Conservation (phyloP, 768 basidiomycete species). For the Steccherinum ochraceum region DNA sequence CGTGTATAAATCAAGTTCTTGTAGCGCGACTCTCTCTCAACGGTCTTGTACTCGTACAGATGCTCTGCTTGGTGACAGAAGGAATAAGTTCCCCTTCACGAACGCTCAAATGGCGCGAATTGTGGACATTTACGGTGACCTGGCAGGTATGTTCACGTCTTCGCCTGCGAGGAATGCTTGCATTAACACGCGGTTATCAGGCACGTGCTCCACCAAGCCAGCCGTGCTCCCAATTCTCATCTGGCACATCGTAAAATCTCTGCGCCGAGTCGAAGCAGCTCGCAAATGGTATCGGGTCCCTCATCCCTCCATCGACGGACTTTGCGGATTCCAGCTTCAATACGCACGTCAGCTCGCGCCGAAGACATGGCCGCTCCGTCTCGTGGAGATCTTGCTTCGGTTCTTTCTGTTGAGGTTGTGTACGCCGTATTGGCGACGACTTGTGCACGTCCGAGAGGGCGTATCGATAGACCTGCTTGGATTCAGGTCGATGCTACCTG, state of each 20-base stretch:
- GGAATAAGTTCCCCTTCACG: background rate
- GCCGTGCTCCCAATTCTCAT: background rate
- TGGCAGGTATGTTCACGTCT: background rate
- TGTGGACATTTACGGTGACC: background rate
- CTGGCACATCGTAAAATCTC: background rate
- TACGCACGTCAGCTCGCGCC: background rate
- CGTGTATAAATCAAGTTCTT: no score
- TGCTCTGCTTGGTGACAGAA: no score
- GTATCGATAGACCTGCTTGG: background rate
- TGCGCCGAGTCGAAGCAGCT: background rate
- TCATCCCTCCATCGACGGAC: background rate
- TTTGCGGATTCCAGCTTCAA: background rate
- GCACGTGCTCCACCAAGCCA: background rate
- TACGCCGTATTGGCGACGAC: background rate
- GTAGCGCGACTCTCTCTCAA: no score
- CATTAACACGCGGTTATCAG: background rate
- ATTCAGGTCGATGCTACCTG: background rate
- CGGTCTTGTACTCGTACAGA: no score
- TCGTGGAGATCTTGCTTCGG: background rate
- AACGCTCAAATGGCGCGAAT: background rate
- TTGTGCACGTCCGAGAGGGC: background rate
- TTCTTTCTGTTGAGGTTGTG: background rate
- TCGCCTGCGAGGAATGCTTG: background rate
- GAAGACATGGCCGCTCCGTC: background rate
- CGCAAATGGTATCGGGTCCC: background rate